Evolutionary conservation across 106 monocot genomes (phyloP).

Genomic region (Dendrobium officinale): DNA sequence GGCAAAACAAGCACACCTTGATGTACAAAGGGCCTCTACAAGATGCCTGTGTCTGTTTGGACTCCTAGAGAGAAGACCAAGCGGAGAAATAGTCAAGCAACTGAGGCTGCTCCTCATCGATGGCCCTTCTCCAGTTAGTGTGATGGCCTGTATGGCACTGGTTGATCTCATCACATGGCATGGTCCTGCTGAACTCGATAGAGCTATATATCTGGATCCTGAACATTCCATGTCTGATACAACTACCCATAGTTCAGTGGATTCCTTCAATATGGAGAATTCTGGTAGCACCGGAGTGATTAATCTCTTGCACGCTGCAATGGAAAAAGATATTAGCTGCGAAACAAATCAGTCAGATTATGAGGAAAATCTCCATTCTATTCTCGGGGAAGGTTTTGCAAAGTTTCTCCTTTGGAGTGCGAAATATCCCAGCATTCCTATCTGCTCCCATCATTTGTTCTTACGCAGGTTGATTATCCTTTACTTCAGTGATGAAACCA

Average conservation of each 20-base stretch:
- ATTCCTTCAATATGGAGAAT: constrained; percentile 35
- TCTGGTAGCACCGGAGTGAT: constrained; percentile 44
- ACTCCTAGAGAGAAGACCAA: constrained; percentile 61
- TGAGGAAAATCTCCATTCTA: constrained; percentile 43
- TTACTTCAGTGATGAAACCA: constrained; percentile 62
- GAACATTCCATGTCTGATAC: constrained; percentile 11
- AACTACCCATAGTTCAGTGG: constrained; percentile 25
- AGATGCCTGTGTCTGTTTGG: constrained; percentile 81
- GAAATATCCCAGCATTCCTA: constrained; percentile 52
- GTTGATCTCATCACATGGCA: constrained; percentile 82
- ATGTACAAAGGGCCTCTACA: constrained; percentile 64
- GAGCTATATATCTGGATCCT: constrained; percentile 35
- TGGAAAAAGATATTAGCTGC: constrained; percentile 35
- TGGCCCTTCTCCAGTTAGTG: constrained; percentile 49
- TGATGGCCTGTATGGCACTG: constrained; percentile 73
- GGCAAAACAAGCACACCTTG: constrained; percentile 70
- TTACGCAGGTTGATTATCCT: constrained; percentile 51
- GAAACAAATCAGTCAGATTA: constrained; percentile 29
- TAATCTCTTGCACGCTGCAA: constrained; percentile 61
- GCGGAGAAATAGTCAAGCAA: constrained; percentile 67
- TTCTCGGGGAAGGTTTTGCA: constrained; percentile 88
- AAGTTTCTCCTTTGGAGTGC: constrained; percentile 78
- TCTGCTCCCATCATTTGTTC: constrained; percentile 42
- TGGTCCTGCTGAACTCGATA: constrained; percentile 68
- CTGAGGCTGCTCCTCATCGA: constrained; percentile 56